Conservation (phyloP, 176 grass and related monocot species). For the Oryza glumipatula region DNA sequence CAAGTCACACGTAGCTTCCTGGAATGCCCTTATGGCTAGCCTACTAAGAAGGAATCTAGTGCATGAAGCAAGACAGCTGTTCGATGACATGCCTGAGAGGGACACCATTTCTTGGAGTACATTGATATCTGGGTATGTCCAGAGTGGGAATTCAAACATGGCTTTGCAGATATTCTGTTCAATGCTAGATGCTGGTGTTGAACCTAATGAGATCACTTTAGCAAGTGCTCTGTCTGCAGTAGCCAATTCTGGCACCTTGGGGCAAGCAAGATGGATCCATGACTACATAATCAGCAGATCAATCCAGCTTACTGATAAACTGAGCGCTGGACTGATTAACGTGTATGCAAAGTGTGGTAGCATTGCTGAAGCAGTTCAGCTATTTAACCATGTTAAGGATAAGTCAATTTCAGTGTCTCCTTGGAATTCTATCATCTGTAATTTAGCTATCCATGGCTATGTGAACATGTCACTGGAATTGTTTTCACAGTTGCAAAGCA, state of each 20-base stretch:
- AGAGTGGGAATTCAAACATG: constrained; percentile 39
- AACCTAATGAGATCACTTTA: constrained; percentile 59
- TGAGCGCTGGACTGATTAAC: constrained; percentile 68
- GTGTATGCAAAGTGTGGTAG: constrained; percentile 81
- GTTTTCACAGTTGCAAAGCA: constrained; percentile 56
- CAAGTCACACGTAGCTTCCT: constrained; percentile 57
- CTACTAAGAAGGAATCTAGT: constrained; percentile 40
- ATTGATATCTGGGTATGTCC: constrained; percentile 57
- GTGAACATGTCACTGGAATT: constrained; percentile 56
- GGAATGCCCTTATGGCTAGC: constrained; percentile 59
- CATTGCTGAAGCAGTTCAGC: constrained; percentile 46
- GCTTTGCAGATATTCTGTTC: constrained; percentile 61
- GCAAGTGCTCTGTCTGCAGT: constrained; percentile 61
- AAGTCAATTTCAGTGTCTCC: constrained; percentile 55
- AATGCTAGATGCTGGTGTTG: constrained; percentile 41
- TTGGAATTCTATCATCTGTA: constrained; percentile 82
- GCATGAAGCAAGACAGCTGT: constrained; percentile 50
- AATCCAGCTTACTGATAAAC: constrained; percentile 55
- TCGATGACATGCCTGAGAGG: constrained; percentile 62
- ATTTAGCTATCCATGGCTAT: constrained; percentile 81
- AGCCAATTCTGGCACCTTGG: constrained; percentile 61
- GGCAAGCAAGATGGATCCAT: constrained; percentile 69
- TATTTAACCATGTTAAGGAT: constrained; percentile 52
- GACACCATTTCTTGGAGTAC: constrained; percentile 69
- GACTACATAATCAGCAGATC: constrained; percentile 54